phyloP scores from a whole-genome alignment of 2,329 filamentous ascomycete species.

The Colletotrichum plurivorum region DNA sequence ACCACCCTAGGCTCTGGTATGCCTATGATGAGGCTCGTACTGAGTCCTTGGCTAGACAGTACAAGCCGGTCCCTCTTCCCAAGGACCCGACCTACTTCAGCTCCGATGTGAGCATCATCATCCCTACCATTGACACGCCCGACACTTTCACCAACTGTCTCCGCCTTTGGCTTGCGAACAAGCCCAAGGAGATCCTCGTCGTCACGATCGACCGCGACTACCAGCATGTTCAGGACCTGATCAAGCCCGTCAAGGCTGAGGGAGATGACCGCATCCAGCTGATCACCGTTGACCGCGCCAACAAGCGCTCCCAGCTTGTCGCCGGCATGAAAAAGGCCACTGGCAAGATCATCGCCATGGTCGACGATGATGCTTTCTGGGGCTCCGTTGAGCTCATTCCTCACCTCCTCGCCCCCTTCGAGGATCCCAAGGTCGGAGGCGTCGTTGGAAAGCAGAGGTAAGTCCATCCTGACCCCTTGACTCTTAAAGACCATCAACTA shows the following conservation, averaged over 20 bases:
- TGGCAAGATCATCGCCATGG: conserved; percentile 45
- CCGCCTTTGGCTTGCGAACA: conserved; percentile 43
- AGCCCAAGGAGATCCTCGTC: conserved; percentile 47
- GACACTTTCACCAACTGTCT: conserved; percentile 42
- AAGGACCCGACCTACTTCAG: conserved; percentile 18
- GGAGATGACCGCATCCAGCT: conserved; percentile 38
- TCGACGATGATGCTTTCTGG: conserved; percentile 49
- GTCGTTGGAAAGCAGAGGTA: conserved; percentile 44
- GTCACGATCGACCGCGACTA: conserved; percentile 42
- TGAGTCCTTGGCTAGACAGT: neutral
- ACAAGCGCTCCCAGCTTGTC: conserved; percentile 47
- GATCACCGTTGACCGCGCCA: conserved; percentile 38
- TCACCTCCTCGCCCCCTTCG: conserved; percentile 46
- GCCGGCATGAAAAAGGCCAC: conserved; percentile 41
- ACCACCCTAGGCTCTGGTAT: conserved; percentile 20
- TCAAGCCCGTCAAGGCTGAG: conserved; percentile 10
- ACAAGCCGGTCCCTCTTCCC: conserved; percentile 22
- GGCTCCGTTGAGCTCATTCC: conserved; percentile 27
- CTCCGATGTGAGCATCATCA: conserved; percentile 46
- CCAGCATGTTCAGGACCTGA: conserved; percentile 24
- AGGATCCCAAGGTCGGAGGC: conserved; percentile 44
- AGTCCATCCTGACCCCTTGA: neutral
- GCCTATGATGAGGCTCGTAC: conserved; percentile 26
- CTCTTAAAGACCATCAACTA: neutral
- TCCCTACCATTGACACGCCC: conserved; percentile 46